Conservation (phyloP, 2,329 filamentous ascomycete genomes). For the Diaporthe citrichinensis region DNA sequence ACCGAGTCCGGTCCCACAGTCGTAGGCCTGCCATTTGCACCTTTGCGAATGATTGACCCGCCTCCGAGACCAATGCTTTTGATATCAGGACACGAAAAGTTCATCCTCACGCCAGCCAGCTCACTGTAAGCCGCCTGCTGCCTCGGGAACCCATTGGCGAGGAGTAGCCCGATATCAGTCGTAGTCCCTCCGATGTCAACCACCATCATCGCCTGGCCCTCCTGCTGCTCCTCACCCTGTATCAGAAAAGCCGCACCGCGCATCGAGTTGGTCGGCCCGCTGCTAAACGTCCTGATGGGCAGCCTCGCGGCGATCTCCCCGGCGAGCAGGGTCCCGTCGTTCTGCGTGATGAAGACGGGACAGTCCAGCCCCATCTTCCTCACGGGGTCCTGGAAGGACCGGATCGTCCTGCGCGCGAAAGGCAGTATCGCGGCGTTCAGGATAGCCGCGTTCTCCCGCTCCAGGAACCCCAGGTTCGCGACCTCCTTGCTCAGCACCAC, state of each 20-base stretch:
- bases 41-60: slow-evolving; percentile 55
- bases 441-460: slow-evolving; percentile 76
- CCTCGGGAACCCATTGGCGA: slow-evolving; percentile 73
- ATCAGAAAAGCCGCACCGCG: slow-evolving; percentile 73
- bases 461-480: slow-evolving; percentile 68
- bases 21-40: slow-evolving; percentile 48
- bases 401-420: slow-evolving; percentile 70
- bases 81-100: slow-evolving; percentile 70
- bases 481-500: slow-evolving; percentile 67
- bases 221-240: slow-evolving; percentile 49
- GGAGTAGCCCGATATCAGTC: slow-evolving; percentile 73
- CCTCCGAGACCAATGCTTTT: slow-evolving; percentile 71
- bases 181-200: slow-evolving; percentile 79
- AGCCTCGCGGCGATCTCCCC: slow-evolving; percentile 66
- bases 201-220: slow-evolving; percentile 65
- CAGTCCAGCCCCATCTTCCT: slow-evolving; percentile 63
- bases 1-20: slow-evolving; percentile 66
- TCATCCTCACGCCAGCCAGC: slow-evolving; percentile 74
- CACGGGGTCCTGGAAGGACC: slow-evolving; percentile 68
- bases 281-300: slow-evolving; percentile 74
- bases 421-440: slow-evolving; percentile 73
- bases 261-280: slow-evolving; percentile 75
- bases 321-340: slow-evolving; percentile 73
- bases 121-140: slow-evolving; percentile 74
- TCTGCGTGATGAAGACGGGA: slow-evolving; percentile 73